Evolutionary conservation across 345 rosid species (phyloP).

Genomic region (Physaria fendleri): DNA sequence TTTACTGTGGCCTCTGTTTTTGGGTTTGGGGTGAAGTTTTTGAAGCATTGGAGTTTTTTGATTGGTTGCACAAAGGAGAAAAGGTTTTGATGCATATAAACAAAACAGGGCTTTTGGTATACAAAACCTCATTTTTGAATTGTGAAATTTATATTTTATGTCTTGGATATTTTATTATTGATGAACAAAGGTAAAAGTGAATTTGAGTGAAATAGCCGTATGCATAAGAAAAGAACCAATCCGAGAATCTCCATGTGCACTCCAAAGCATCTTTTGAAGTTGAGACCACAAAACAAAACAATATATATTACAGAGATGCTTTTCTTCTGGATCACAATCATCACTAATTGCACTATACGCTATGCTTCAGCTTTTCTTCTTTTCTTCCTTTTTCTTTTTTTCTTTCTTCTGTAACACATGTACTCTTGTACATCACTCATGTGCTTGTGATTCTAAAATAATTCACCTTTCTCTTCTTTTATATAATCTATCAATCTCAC

Average conservation of each 20-base stretch:
- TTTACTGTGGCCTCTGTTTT: too few species aligned
- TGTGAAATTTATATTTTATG: too few species aligned
- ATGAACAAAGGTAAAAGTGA: too few species aligned
- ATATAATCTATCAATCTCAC: constrained; percentile 16
- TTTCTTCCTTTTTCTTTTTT: not conserved
- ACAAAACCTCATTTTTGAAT: too few species aligned
- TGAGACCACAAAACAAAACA: too few species aligned
- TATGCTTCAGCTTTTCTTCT: constrained; percentile 6
- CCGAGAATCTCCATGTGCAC: constrained; percentile 20
- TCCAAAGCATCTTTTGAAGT: constrained; percentile 18
- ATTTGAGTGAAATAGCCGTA: constrained; percentile 25
- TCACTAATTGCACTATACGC: constrained; percentile 24
- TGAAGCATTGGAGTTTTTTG: too few species aligned
- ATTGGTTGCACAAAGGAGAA: too few species aligned
- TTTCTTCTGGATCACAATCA: constrained; percentile 33
- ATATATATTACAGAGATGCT: too few species aligned
- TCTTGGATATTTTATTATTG: too few species aligned
- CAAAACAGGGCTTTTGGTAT: too few species aligned
- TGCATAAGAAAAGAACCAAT: constrained; percentile 26
- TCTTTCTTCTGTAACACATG: not conserved
- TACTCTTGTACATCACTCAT: constrained; percentile 15
- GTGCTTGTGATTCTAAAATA: constrained; percentile 25
- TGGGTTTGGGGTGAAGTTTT: too few species aligned
- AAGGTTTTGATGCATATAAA: too few species aligned
- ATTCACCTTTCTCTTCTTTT: constrained; percentile 1